A percentile compares a stretch with the other conserved stretches of the same genome.
Evolutionary conservation across 306 rosid species (phyloP).

Genomic region (Trifolium subterraneum): DNA sequence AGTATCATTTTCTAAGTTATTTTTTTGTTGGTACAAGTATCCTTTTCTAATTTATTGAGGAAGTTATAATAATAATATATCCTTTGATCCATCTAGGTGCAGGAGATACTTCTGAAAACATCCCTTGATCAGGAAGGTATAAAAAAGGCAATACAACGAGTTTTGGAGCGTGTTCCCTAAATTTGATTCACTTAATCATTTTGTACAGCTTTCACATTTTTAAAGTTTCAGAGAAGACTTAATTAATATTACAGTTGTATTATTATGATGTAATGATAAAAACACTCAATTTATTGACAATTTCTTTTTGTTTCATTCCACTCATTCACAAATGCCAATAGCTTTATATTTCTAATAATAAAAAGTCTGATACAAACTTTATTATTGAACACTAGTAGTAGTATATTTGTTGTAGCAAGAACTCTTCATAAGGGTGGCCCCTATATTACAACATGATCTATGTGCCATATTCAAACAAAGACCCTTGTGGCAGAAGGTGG

Average conservation of each 20-base stretch:
- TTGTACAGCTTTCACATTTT: constrained; percentile 39
- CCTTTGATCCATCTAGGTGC: constrained; percentile 61
- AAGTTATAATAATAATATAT: constrained; percentile 5
- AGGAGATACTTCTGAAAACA: constrained; percentile 81
- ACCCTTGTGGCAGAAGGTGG: constrained; percentile 41
- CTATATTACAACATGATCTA: no score
- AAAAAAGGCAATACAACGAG: constrained; percentile 86
- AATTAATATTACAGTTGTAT: not conserved
- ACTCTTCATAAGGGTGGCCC: no score
- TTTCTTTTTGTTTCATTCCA: constrained; percentile 5
- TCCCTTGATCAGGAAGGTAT: constrained; percentile 93
- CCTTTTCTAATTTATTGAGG: not conserved
- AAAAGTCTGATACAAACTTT: not conserved
- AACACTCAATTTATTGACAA: not conserved
- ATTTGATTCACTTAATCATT: constrained; percentile 11
- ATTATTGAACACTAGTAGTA: not conserved
- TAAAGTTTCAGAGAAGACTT: not conserved
- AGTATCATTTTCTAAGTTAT: no score
- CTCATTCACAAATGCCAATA: not conserved
- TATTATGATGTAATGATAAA: not conserved
- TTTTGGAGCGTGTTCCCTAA: constrained; percentile 87
- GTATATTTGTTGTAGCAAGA: not conserved
- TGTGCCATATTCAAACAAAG: constrained; percentile 47
- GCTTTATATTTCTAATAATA: not conserved
- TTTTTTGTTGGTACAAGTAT: no score